phyloP scores from a whole-genome alignment of 2,329 filamentous ascomycete species.

The Hortaea werneckii region DNA sequence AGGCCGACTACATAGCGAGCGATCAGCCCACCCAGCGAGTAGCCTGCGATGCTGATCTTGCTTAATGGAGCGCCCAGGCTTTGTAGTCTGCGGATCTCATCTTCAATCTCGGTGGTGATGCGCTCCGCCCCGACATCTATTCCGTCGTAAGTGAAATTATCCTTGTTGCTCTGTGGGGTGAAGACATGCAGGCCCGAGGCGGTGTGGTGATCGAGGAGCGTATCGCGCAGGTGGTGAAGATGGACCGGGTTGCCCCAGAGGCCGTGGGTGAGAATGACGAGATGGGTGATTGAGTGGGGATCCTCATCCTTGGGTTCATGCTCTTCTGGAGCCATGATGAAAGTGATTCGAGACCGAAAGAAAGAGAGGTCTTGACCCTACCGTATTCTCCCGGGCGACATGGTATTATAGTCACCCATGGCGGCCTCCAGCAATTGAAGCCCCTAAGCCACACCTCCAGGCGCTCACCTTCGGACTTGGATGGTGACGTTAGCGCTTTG shows the following conservation, averaged over 20 bases:
- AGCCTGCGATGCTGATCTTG: slow-evolving; percentile 79
- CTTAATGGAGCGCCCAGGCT: neutral
- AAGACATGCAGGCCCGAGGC: slow-evolving; percentile 59
- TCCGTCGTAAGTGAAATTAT: slow-evolving; percentile 58
- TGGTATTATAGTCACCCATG: too few relatives aligned
- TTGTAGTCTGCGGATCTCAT: slow-evolving; percentile 46
- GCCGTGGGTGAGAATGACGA: slow-evolving; percentile 68
- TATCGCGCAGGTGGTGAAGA: slow-evolving; percentile 56
- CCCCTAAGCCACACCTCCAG: too few relatives aligned
- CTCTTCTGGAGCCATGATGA: neutral
- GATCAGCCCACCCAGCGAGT: slow-evolving; percentile 80
- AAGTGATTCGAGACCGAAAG: too few relatives aligned
- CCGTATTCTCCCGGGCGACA: too few relatives aligned
- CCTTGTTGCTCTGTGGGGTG: slow-evolving; percentile 61
- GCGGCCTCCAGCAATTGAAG: too few relatives aligned
- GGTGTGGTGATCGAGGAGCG: slow-evolving; percentile 51
- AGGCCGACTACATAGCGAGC: slow-evolving; percentile 79
- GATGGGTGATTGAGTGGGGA: slow-evolving; percentile 40
- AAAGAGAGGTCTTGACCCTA: too few relatives aligned
- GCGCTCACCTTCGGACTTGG: too few relatives aligned
- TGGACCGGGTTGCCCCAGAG: slow-evolving; percentile 74
- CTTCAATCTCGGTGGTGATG: slow-evolving; percentile 54
- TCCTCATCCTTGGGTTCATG: neutral
- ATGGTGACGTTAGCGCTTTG: too few relatives aligned
- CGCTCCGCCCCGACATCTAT: slow-evolving; percentile 61